Conservation (phyloP, 2,329 filamentous ascomycete species). For the Alternaria triticimaculans region DNA sequence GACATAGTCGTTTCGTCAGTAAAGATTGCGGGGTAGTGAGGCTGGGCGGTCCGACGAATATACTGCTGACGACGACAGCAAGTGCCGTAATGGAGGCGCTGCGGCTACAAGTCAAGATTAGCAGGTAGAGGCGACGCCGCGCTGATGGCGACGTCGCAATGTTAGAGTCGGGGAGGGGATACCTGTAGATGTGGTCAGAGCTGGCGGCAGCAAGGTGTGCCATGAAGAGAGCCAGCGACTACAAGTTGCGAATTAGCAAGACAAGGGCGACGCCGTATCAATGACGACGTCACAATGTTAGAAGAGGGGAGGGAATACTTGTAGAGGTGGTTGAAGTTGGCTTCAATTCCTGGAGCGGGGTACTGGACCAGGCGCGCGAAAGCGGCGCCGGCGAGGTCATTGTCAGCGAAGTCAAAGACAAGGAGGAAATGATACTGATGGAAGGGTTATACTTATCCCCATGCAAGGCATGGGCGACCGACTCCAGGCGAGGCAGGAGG, state of each 20-base stretch:
- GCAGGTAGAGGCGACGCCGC: neutral
- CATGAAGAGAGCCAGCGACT: neutral
- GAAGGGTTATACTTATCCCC: neutral
- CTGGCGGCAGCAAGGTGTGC: neutral
- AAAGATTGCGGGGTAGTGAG: neutral
- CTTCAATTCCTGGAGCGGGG: neutral
- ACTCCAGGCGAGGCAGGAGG: neutral
- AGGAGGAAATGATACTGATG: neutral
- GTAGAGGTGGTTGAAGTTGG: neutral
- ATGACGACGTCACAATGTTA: neutral
- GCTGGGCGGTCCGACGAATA: neutral
- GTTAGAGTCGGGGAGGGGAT: neutral
- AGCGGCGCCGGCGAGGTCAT: neutral
- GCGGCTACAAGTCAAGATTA: neutral
- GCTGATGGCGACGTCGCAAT: neutral
- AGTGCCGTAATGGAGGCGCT: neutral
- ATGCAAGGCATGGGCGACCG: neutral
- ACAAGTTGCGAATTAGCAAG: neutral
- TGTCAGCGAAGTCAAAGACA: neutral
- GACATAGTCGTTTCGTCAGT: neutral
- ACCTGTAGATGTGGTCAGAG: neutral
- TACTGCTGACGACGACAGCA: neutral
- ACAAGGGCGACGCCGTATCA: neutral
- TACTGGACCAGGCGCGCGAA: neutral
- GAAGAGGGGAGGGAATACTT: neutral